Evolutionary conservation across 192 early-diverging fungal species (phyloP), one percentile per base, ranked within the genome.

Genomic region (Phlyctochytrium bullatum): DNA sequence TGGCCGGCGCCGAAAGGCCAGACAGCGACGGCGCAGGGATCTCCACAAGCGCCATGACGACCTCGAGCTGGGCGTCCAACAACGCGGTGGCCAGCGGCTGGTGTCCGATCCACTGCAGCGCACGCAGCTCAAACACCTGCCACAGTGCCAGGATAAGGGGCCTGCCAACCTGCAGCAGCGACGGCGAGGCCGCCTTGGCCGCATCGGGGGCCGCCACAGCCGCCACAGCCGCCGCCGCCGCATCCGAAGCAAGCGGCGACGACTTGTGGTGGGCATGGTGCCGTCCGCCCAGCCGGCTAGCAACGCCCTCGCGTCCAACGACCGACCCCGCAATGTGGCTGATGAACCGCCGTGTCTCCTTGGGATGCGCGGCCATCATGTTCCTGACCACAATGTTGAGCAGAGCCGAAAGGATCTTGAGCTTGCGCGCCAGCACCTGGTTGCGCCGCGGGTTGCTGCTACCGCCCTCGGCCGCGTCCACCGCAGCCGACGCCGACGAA

Each of bases 51-150:
- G 80, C 59, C 24, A 53, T 30, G 24, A 84, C 65, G 34, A 84
- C 68, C 23, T 77, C 62, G 31, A 76, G 72, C 66, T 84, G 79
- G 32, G 78, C 78, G 58, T 77, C 73, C 31, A 84, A 66, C 33
- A 84, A 60, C 3, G 65, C 62, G 2, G 65, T 50, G 25, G 76
- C 72, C 17, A 84, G 70, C 0, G 67, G 63, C 1, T 74, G 64
- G 53, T 75, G 56, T 2, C 80, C 80, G 32, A 84, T 74, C 80
- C 80, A 84, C 60, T 84, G 79, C 34, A 71, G 65, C 3, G 79
- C 80, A 29, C 76, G 70, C 57, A 76, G 75, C 64, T 84, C 80
- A 74, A 84, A 84, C 3, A 84, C 82, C 69, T 84, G 82, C 82
- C 82, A 84, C 2, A 84, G 30, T 2, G 82, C 74, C 34, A 84